phyloP scores from a whole-genome alignment of 805 yeast genomes.

The Komagataella phaffii region DNA sequence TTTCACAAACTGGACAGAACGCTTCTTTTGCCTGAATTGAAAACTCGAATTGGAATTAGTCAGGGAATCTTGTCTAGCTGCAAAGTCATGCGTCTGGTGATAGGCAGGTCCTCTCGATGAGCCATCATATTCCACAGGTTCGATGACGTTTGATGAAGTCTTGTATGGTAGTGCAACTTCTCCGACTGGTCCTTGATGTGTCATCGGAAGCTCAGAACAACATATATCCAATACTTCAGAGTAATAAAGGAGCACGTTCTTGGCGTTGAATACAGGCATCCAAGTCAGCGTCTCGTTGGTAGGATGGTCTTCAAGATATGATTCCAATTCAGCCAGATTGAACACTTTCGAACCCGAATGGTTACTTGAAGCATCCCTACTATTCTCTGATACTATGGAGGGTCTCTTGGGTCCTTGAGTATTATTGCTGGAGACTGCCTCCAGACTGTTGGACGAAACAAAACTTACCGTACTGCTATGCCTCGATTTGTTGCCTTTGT shows the following conservation, averaged over 20 bases:
- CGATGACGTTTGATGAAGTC: neutral
- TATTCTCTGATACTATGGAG: neutral
- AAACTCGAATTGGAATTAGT: neutral
- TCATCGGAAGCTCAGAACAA: constrained; percentile 44
- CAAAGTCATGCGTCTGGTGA: neutral
- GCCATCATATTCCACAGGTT: neutral
- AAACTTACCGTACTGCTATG: constrained; percentile 37
- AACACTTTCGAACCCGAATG: constrained; percentile 1
- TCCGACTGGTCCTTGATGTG: constrained; percentile 8
- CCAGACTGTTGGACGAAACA: constrained; percentile 24
- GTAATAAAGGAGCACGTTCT: constrained; percentile 43
- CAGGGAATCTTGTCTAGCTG: neutral
- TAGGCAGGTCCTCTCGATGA: neutral
- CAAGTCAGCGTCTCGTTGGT: constrained; percentile 28
- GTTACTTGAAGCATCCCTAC: neutral
- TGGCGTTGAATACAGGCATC: constrained; percentile 46
- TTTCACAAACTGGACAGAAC: neutral
- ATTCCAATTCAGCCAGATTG: constrained; percentile 2
- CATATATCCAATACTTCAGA: constrained; percentile 47
- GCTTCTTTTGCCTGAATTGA: neutral
- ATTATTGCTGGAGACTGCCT: constrained; percentile 11
- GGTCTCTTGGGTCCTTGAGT: constrained; percentile 8
- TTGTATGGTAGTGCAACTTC: neutral
- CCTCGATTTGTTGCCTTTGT: constrained; percentile 19
- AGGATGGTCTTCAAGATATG: constrained; percentile 7